Conservation (phyloP, 352 stramenopile species). For the Phytophthora palmivora region DNA sequence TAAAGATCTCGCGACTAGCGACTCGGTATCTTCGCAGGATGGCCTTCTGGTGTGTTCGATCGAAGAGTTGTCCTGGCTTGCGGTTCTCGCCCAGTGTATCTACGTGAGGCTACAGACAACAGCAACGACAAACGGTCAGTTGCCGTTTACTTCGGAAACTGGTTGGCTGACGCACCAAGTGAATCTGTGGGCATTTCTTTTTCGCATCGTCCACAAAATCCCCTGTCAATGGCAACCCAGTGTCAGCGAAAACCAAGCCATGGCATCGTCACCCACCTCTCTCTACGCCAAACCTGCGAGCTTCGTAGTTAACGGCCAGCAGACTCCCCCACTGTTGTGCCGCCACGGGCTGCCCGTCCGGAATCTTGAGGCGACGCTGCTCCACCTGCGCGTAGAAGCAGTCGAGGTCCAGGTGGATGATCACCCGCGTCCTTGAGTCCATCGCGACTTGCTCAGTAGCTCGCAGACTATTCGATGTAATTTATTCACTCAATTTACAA, state of each 20-base stretch:
- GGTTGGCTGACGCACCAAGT: slow-evolving; percentile 52
- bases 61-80: slow-evolving; percentile 61
- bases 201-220: slow-evolving; percentile 61
- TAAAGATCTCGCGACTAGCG: slow-evolving; percentile 83
- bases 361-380: slow-evolving; percentile 73
- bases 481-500: background rate
- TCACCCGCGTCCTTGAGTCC: slow-evolving; percentile 48
- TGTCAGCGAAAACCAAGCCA: background rate
- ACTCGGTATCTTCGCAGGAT: slow-evolving; percentile 82
- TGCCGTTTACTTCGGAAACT: background rate
- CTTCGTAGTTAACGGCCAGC: slow-evolving; percentile 86
- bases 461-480: background rate
- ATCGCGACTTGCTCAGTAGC: background rate
- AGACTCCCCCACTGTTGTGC: slow-evolving; percentile 89
- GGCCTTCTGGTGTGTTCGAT: slow-evolving; percentile 84
- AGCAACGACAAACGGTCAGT: background rate
- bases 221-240: slow-evolving; percentile 32
- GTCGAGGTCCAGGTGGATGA: slow-evolving; percentile 88
- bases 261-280: slow-evolving; percentile 38
- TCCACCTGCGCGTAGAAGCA: slow-evolving; percentile 92
- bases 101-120: slow-evolving; percentile 69
- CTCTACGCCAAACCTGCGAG: slow-evolving; percentile 72
- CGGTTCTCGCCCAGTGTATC: slow-evolving; percentile 84
- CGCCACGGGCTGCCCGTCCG: slow-evolving; percentile 64
- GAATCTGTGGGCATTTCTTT: slow-evolving; percentile 84